These are phyloP conservation scores for Lumnitzera littorea DNA, from an alignment of 345 rosid genomes.

Conservation along the genomic window DNA sequence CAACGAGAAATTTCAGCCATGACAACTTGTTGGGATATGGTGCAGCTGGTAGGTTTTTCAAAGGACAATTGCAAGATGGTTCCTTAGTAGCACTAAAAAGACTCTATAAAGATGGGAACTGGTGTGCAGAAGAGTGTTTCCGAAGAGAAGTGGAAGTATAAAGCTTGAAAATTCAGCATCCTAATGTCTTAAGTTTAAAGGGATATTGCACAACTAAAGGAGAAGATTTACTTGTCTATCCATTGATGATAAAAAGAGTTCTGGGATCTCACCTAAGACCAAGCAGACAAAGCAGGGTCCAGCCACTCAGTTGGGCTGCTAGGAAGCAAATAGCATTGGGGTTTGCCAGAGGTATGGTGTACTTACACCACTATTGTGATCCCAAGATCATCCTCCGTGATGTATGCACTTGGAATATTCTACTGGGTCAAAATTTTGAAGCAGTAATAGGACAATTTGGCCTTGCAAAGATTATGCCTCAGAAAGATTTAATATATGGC, in stretches of 20 bases:
- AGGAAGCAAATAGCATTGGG: too few species aligned
- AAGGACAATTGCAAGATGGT: constrained; percentile 5
- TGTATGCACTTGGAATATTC: too few species aligned
- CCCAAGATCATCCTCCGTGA: too few species aligned
- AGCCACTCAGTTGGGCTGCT: constrained; percentile 2
- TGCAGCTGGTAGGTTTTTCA: background rate
- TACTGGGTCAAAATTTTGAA: too few species aligned
- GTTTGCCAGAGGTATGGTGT: too few species aligned
- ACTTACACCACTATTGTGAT: too few species aligned
- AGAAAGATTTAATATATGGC: too few species aligned
- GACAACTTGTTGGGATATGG: background rate
- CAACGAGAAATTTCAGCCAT: constrained; percentile 2
- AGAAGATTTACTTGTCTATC: constrained; percentile 7
- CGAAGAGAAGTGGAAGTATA: background rate
- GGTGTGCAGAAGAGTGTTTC: background rate
- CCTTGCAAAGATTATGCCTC: too few species aligned
- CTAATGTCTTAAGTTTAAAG: constrained; percentile 1
- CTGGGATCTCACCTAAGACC: background rate
- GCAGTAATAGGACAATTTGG: too few species aligned
- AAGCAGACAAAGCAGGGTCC: background rate
- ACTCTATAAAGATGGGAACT: accelerated
- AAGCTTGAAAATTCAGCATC: constrained; percentile 1
- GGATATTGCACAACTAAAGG: constrained; percentile 4
- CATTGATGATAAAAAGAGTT: background rate
- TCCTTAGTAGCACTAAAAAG: constrained; percentile 3